phyloP scores from a whole-genome alignment of 129 eudicot genomes.

The Smallanthus sonchifolius region DNA sequence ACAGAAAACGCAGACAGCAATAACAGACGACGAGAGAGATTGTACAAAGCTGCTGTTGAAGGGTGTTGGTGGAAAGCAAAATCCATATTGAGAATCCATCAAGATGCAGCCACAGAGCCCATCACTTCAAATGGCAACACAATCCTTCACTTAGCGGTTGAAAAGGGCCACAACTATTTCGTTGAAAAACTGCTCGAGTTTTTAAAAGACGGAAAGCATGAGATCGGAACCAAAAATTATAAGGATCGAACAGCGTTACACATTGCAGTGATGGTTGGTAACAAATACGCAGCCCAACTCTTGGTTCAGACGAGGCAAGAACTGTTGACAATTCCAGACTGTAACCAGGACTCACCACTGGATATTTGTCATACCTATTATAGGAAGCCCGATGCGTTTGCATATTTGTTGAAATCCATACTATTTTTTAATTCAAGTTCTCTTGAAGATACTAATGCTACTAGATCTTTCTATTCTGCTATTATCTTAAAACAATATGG shows the following conservation, averaged over 20 bases:
- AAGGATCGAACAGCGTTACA: constrained; percentile 11
- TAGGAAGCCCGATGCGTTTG: background rate
- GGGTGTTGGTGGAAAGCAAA: constrained; percentile 12
- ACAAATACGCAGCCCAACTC: constrained; percentile 7
- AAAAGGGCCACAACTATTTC: constrained; percentile 8
- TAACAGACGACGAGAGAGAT: background rate
- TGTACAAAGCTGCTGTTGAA: constrained; percentile 4
- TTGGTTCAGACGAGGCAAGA: background rate
- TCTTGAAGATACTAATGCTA: background rate
- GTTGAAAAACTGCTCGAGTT: background rate
- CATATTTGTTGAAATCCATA: background rate
- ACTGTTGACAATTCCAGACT: background rate
- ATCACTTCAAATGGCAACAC: background rate
- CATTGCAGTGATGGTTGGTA: constrained; percentile 16
- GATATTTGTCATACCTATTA: background rate
- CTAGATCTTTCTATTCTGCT: background rate
- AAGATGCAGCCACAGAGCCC: background rate
- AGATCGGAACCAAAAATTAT: background rate
- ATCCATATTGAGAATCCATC: background rate
- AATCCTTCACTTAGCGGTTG: background rate
- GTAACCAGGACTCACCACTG: background rate
- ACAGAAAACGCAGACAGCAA: background rate
- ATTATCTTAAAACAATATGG: background rate
- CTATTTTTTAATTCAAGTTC: background rate
- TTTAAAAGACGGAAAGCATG: background rate